Evolutionary conservation across 768 basidiomycete species (phyloP).

Genomic region (Cystoderma amianthinum): DNA sequence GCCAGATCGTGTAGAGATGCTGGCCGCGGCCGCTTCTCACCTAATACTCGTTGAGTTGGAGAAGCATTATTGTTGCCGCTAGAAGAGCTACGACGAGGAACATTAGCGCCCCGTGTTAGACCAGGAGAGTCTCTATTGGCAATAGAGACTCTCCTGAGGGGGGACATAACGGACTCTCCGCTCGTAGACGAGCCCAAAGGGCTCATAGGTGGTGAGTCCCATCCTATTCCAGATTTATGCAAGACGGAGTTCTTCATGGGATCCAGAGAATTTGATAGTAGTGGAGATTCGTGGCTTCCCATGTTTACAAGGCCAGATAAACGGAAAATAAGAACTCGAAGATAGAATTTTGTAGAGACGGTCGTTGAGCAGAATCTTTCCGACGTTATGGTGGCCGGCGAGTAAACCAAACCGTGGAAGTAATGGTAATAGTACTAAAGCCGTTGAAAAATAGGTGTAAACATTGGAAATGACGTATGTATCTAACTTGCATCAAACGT

Average conservation of each 20-base stretch:
- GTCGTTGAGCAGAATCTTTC: too few relatives aligned
- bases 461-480: too few relatives aligned
- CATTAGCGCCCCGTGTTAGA: slow-evolving; percentile 33
- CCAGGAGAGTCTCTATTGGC: slow-evolving; percentile 48
- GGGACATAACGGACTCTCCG: slow-evolving; percentile 42
- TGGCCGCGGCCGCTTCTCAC: slow-evolving; percentile 73
- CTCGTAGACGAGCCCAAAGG: slow-evolving; percentile 22
- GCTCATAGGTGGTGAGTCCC: slow-evolving; percentile 36
- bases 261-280: too few relatives aligned
- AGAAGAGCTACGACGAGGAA: slow-evolving; percentile 67
- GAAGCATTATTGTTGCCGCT: slow-evolving; percentile 58
- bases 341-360: too few relatives aligned
- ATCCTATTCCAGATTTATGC: slow-evolving; percentile 59
- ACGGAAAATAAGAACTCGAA: too few relatives aligned
- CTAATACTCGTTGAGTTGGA: slow-evolving; percentile 51
- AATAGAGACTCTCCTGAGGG: slow-evolving; percentile 74
- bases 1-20: slow-evolving; percentile 65
- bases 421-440: too few relatives aligned
- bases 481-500: too few relatives aligned
- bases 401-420: too few relatives aligned
- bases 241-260: slow-evolving; percentile 57
- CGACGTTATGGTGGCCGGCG: too few relatives aligned
- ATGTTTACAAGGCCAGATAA: too few relatives aligned
- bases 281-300: too few relatives aligned
- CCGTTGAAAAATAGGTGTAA: too few relatives aligned